These are phyloP conservation scores for Macrophomina phaseolina DNA, from an alignment of 2,329 filamentous ascomycete genomes.

Conservation along the genomic window DNA sequence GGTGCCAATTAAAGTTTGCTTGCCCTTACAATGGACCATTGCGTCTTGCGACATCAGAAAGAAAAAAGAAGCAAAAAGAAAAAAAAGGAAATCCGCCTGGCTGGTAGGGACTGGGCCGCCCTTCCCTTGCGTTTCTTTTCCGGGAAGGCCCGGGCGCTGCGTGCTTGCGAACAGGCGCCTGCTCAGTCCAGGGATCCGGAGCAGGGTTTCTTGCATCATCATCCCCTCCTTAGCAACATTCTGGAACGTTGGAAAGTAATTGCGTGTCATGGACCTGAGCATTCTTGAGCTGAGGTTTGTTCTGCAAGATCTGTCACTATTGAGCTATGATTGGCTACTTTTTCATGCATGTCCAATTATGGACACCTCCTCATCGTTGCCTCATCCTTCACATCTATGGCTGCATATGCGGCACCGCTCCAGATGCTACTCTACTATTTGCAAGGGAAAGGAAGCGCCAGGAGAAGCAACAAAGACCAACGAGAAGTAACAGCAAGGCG, in stretches of 20 bases:
- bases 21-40: not conserved
- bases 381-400: not conserved
- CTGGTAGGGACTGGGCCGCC: not conserved
- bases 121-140: not conserved
- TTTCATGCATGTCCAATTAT: not conserved
- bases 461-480: too few species aligned
- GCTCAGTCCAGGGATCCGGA: constrained; percentile 12
- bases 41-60: not conserved
- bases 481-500: too few species aligned
- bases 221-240: not conserved
- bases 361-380: not conserved
- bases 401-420: not conserved
- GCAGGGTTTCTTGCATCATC: constrained; percentile 11
- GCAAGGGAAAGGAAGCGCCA: not conserved
- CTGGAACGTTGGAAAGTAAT: not conserved
- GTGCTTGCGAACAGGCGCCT: not conserved
- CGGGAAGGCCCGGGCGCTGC: not conserved
- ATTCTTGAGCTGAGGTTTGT: not conserved
- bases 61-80: not conserved
- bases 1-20: constrained; percentile 17
- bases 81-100: not conserved
- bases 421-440: not conserved
- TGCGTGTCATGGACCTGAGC: not conserved
- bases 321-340: not conserved
- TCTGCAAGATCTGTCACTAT: not conserved